Percentiles rank a stretch among this genome's conserved stretches.
Evolutionary conservation across 192 early-diverging fungal species (phyloP).

Genomic region (Coemansia sp.): DNA sequence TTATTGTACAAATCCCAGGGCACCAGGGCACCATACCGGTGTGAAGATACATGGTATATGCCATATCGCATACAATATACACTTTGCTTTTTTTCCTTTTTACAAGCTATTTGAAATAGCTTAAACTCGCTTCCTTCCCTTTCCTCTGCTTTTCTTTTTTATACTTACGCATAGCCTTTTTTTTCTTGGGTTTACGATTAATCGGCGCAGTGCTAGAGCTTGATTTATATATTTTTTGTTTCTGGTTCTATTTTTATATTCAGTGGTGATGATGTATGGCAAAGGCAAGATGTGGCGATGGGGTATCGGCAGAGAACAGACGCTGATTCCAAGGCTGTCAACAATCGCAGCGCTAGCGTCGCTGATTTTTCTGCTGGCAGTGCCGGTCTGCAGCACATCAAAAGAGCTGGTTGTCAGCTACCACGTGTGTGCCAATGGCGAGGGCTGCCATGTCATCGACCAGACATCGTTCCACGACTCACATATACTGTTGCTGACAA

Average conservation of each 20-base stretch:
- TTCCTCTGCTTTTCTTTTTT: background rate
- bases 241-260: no score
- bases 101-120: background rate
- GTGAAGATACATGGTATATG: background rate
- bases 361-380: conserved; percentile 5
- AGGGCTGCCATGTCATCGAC: conserved; percentile 44
- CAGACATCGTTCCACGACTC: conserved; percentile 41
- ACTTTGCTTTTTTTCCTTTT: background rate
- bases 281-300: background rate
- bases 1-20: no score
- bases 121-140: background rate
- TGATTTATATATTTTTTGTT: background rate
- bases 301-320: background rate
- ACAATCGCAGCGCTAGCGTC: background rate
- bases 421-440: conserved; percentile 29
- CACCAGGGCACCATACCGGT: no score
- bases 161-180: background rate
- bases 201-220: no score
- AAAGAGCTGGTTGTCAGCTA: conserved; percentile 48
- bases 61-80: background rate
- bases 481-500: conserved; percentile 34
- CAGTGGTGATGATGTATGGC: no score
- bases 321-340: background rate
- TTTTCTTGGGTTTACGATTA: no score
- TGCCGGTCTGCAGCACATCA: conserved; percentile 8